Percentiles rank a stretch among this genome's conserved stretches.
These are phyloP conservation scores for Viridothelium virens DNA, from an alignment of 495 filamentous ascomycete genomes.

Conservation along the genomic window DNA sequence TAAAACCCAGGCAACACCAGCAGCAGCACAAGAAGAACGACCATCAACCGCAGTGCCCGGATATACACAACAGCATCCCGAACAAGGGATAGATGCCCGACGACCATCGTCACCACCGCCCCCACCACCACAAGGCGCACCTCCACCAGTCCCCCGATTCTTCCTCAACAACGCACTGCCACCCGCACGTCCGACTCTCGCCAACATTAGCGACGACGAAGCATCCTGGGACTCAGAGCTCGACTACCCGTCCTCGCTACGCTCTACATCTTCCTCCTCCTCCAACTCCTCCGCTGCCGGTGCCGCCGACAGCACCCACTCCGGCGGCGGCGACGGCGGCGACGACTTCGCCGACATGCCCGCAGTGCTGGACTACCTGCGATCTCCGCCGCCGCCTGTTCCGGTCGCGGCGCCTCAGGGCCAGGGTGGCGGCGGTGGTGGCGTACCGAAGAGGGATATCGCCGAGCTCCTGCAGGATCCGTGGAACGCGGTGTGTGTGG, in stretches of 20 bases:
- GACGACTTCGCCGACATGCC: conserved; percentile 14
- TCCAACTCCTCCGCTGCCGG: no score
- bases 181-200: neutral
- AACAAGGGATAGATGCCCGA: neutral
- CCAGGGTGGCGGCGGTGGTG: no score
- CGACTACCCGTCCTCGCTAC: conserved; percentile 17
- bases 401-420: no score
- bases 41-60: no score
- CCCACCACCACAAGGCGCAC: neutral
- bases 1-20: neutral
- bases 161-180: neutral
- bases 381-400: neutral
- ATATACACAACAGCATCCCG: no score
- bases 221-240: conserved; percentile 35
- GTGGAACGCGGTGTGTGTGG: conserved; percentile 80
- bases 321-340: conserved; percentile 17
- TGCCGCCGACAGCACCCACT: neutral
- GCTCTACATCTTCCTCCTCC: neutral
- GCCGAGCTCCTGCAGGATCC: conserved; percentile 44
- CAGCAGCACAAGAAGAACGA: no score
- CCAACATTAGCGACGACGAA: conserved; percentile 24
- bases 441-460: conserved; percentile 17
- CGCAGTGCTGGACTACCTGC: neutral
- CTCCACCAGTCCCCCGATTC: neutral
- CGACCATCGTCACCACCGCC: neutral